Base-by-base conservation (phyloP, 2,329 filamentous ascomycete genomes). In the Cordyceps sp. region DNA sequence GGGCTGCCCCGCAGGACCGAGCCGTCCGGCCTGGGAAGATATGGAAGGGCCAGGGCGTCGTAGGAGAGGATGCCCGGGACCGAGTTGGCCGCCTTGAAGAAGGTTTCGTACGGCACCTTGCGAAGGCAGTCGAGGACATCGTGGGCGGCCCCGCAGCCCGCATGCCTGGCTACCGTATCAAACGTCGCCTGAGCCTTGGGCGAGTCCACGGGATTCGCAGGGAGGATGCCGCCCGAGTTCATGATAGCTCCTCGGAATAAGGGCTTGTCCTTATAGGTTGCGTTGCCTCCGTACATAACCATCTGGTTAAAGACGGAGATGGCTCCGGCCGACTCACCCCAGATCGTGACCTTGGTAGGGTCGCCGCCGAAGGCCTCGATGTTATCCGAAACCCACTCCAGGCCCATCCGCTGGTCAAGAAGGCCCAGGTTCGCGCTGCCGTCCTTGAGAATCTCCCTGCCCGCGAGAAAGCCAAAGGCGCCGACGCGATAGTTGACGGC, bases 231-330 rank as follows among this genome's bases (percentile, higher is more conserved):
- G 3, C 78, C 78, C 3, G 73, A 80, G 55, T 79, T 69, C 80
- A 90, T 86, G 42, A 88, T 86, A 18, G 62, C 80, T 1, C 61
- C 80, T 17, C 77, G 69, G 65, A 90, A 88, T 1, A 90, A 62
- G 1, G 73, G 61, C 43, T 78, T 73, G 33, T 74, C 78, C 3
- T 85, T 83, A 57, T 86, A 85, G n/a, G n/a, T n/a, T 46, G 72
- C 69, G 49, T 88, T 61, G 6, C 82, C 81, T 22, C 72, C 67
- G 41, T 81, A 84, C 10, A 86, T 58, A 2, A 71, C 58, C 69
- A 84, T 83, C 42, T 88, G 82, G 44, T 85, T 70, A 31, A 78
- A 67, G 2, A 82, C 78, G 0, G 78, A 84, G 38, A 85, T 83
- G 12, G 72, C 58, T 1, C 77, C 76, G 0, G 78, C 75, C 3